Conservation (phyloP, 176 grass and related monocot genomes). For the Zoysia pacifica region DNA sequence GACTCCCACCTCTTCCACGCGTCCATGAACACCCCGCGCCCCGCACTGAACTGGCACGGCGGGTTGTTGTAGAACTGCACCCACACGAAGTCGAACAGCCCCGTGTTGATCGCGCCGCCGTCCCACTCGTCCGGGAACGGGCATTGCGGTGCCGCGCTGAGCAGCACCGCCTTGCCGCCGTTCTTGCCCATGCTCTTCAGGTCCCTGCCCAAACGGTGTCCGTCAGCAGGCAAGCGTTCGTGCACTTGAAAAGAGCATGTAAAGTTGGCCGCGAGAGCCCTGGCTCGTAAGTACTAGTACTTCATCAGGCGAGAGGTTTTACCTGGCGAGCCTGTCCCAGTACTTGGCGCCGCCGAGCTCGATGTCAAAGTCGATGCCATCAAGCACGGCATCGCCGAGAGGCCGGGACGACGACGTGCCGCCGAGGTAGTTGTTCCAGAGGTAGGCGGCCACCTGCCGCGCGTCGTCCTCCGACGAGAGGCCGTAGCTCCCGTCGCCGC, state of each 20-base stretch:
- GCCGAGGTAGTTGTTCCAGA: constrained; percentile 74
- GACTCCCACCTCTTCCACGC: constrained; percentile 72
- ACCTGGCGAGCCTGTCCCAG: constrained; percentile 60
- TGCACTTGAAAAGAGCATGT: neutral
- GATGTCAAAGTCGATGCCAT: constrained; percentile 84
- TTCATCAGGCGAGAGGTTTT: neutral
- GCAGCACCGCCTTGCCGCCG: constrained; percentile 45
- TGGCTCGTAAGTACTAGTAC: too few species aligned
- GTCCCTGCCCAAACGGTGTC: neutral
- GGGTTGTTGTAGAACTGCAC: constrained; percentile 87
- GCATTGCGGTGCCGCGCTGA: constrained; percentile 80
- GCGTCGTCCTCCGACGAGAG: constrained; percentile 49
- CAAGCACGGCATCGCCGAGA: constrained; percentile 58
- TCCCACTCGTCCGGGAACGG: constrained; percentile 62
- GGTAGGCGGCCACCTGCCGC: constrained; percentile 52
- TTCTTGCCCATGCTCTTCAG: constrained; percentile 51
- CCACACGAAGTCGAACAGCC: constrained; percentile 71
- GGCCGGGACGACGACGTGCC: constrained; percentile 55
- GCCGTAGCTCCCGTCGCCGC: constrained; percentile 53
- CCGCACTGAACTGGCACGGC: constrained; percentile 49
- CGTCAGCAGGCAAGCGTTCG: too few species aligned
- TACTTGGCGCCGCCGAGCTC: constrained; percentile 57
- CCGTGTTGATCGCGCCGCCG: constrained; percentile 50
- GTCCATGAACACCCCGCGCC: constrained; percentile 38
- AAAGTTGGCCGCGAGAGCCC: too few species aligned